phyloP scores from a whole-genome alignment of 352 stramenopile genomes.

The Peronospora tabacina region DNA sequence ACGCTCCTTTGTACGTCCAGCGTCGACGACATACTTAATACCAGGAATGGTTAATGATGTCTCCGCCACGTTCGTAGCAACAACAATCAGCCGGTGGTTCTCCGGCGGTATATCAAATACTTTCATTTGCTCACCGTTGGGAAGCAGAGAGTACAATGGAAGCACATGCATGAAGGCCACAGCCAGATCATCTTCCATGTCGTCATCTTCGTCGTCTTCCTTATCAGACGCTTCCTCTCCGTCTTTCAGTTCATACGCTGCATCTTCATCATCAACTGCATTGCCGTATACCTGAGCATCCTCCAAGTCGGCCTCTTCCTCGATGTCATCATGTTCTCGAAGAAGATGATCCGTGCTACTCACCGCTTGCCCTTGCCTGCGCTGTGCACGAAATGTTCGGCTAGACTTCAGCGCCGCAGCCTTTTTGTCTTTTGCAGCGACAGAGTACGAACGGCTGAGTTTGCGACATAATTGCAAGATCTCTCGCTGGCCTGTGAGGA shows the following conservation, averaged over 20 bases:
- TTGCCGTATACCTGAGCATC: constrained; percentile 54
- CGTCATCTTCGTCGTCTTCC: constrained; percentile 73
- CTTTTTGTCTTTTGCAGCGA: constrained; percentile 35
- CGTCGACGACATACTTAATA: constrained; percentile 97
- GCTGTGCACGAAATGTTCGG: constrained; percentile 20
- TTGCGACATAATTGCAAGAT: constrained; percentile 88
- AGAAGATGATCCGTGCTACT: constrained; percentile 43
- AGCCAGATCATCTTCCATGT: constrained; percentile 55
- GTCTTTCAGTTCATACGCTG: constrained; percentile 42
- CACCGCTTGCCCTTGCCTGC: constrained; percentile 10
- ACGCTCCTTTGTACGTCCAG: constrained; percentile 92
- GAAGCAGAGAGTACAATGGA: constrained; percentile 95
- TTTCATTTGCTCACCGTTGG: constrained; percentile 92
- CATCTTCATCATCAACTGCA: constrained; percentile 40
- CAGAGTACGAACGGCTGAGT: constrained; percentile 46
- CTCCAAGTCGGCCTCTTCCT: constrained; percentile 72
- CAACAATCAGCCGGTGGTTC: constrained; percentile 89
- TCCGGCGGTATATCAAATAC: constrained; percentile 84
- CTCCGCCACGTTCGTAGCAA: constrained; percentile 98
- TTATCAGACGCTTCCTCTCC: constrained; percentile 27
- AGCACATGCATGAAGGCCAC: constrained; percentile 88
- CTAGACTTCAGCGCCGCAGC: constrained; percentile 18
- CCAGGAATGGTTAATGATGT: constrained; percentile 93
- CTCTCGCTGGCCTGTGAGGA: constrained; percentile 95
- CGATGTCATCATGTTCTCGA: constrained; percentile 73